Base-by-base conservation (phyloP, 768 basidiomycete species). In the Coprinopsis marcescibilis region DNA sequence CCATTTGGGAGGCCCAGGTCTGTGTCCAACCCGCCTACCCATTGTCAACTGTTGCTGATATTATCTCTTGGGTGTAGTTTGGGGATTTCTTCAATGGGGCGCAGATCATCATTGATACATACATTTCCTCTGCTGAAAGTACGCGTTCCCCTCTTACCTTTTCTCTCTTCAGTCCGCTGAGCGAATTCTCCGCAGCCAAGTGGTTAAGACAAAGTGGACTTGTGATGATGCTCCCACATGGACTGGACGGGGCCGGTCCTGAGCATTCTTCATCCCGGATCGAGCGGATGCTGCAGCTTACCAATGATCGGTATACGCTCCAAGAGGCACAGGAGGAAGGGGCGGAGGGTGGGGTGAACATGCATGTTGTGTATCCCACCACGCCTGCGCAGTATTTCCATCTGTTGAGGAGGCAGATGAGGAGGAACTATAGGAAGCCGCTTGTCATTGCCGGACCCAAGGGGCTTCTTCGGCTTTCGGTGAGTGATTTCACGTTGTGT, bases 71-170 rank as follows among this genome's bases (percentile, higher is more conserved):
- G 8, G 8, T 10, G 8, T 24, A 40, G 80, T 93, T 93, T 53
- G 91, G 91, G 17, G 92, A 94, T 59, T 96, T 96, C 65, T 87
- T 89, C 69, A 94, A 96, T 57, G 90, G 90, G 2, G 88, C 89
- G 10, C 86, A 86, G 76, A 75, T 92, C 47, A 84, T 91, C 43
- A 89, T 95, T 51, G 92, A 96, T 58, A 91, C 89, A 0, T 95
- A 88, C 60, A 71, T 96, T 27, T 74, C 85, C 1, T 91, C 89
- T 2, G 74, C 84, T 14, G 89, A 94, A 66, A 84, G 91, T 90
- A 55, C 48, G 84, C 64, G 11, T n/a, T 1, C 14, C 10, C 10
- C 44, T 23, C 32, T 25, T 25, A 7, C 13, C 12, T 19, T 32
- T n/a, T 0, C 21, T 27, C n/a, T n/a, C n/a, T n/a, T n/a, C n/a